Evolutionary conservation across 768 basidiomycete genomes (phyloP).

Genomic region (Boletus edulis): DNA sequence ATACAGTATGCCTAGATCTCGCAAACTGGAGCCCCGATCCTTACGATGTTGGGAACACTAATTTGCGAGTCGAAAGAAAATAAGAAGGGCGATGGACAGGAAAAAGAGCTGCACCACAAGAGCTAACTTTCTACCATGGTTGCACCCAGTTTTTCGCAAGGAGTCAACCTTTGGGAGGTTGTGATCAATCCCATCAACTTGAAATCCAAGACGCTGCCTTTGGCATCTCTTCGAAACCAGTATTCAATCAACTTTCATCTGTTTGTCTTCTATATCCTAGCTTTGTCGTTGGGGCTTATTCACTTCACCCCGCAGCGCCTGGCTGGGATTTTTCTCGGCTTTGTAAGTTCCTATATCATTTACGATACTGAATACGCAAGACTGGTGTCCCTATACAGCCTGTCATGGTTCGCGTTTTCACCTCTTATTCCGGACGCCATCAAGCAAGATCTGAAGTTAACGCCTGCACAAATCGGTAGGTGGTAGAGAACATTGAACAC

Average conservation of each 20-base stretch:
- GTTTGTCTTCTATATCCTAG: neutral
- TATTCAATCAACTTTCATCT: constrained; percentile 8
- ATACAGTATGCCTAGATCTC: neutral
- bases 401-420: constrained; percentile 60
- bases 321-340: constrained; percentile 4
- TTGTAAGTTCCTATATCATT: neutral
- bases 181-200: constrained; percentile 3
- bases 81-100: neutral
- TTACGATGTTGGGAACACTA: neutral
- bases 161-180: constrained; percentile 8
- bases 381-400: constrained; percentile 10
- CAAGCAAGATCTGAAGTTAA: constrained; percentile 49
- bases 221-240: constrained; percentile 5
- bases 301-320: neutral
- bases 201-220: constrained; percentile 4
- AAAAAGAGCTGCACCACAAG: neutral
- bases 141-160: neutral
- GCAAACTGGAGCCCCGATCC: neutral
- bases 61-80: neutral
- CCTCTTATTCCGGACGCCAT: constrained; percentile 58
- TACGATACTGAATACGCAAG: neutral
- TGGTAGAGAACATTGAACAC: neutral
- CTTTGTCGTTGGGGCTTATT: neutral
- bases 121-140: constrained; percentile 3
- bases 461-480: constrained; percentile 42